These are phyloP conservation scores for Pseudocercospora eumusae DNA, from an alignment of 2,329 filamentous ascomycete genomes.

Conservation along the genomic window DNA sequence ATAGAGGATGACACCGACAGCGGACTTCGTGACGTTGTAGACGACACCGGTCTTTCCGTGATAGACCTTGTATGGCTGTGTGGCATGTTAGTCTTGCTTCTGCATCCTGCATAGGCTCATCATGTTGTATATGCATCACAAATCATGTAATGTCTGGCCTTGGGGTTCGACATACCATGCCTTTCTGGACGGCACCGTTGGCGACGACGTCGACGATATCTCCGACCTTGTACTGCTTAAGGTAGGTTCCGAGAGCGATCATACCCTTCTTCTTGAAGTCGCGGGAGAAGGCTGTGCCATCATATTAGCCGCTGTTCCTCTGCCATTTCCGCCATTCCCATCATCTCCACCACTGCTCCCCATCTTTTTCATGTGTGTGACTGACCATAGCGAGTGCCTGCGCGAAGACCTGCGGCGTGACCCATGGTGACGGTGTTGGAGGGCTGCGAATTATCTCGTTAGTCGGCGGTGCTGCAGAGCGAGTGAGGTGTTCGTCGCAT, in stretches of 20 bases:
- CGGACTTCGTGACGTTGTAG: slow-evolving; percentile 94
- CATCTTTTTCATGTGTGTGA: slow-evolving; percentile 20
- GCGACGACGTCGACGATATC: slow-evolving; percentile 99
- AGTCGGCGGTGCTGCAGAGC: slow-evolving; percentile 15
- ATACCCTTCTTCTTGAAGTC: slow-evolving; percentile 93
- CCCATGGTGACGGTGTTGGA: slow-evolving; percentile 50
- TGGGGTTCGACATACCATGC: slow-evolving; percentile 61
- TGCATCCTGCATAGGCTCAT: background rate
- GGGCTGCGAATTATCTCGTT: slow-evolving; percentile 29
- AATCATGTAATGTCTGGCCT: background rate
- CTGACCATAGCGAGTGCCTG: slow-evolving; percentile 47
- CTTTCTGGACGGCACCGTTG: slow-evolving; percentile 98
- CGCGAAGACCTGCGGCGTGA: slow-evolving; percentile 53
- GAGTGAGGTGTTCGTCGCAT: slow-evolving; percentile 9
- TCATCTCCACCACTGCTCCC: slow-evolving; percentile 11
- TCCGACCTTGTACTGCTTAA: slow-evolving; percentile 94
- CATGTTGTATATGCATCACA: slow-evolving; percentile 6
- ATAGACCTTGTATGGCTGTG: slow-evolving; percentile 92
- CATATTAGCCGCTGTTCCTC: slow-evolving; percentile 27
- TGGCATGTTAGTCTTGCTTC: slow-evolving; percentile 14
- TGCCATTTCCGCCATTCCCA: slow-evolving; percentile 13
- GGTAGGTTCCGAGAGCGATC: slow-evolving; percentile 92
- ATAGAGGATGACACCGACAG: slow-evolving; percentile 98
- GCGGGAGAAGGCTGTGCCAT: slow-evolving; percentile 70
- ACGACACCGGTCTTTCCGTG: slow-evolving; percentile 82